Conservation (phyloP, 257 asterid species). For the Penstemon newberryi region DNA sequence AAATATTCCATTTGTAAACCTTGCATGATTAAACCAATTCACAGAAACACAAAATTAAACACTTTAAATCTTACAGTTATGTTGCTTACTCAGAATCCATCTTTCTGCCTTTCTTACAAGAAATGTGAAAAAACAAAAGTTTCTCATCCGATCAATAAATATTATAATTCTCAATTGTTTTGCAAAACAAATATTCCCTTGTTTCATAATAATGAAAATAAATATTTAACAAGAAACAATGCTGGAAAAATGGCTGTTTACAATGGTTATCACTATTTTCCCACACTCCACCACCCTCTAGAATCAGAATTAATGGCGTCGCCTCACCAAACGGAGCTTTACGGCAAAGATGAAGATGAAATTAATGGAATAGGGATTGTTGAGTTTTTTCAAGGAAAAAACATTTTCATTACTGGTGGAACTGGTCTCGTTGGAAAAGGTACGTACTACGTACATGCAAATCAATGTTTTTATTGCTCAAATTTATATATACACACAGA, state of each 20-base stretch:
- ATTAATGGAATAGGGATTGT: slow-evolving; percentile 43
- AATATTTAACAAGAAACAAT: neutral
- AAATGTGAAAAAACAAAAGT: slow-evolving; percentile 9
- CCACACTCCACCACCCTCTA: slow-evolving; percentile 22
- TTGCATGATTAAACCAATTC: too few relatives aligned
- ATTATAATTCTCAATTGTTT: neutral
- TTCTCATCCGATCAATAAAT: neutral
- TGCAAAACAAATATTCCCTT: neutral
- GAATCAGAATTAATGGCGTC: slow-evolving; percentile 1
- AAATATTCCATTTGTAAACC: too few relatives aligned
- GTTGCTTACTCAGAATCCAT: neutral
- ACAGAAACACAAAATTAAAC: too few relatives aligned
- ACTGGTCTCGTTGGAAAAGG: slow-evolving; percentile 60
- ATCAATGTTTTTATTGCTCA: neutral
- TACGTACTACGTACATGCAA: neutral
- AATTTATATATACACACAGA: neutral
- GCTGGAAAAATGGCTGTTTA: neutral
- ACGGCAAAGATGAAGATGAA: neutral
- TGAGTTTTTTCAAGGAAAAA: slow-evolving; percentile 41
- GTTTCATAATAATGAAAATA: slow-evolving; percentile 3
- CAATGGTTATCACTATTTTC: neutral
- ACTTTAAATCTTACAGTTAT: neutral
- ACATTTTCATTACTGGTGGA: slow-evolving; percentile 45
- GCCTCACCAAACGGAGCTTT: neutral
- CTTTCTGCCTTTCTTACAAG: neutral